These are phyloP conservation scores for Aurantiochytrium sp. DNA, from an alignment of 108 stramenopile genomes.

Conservation along the genomic window DNA sequence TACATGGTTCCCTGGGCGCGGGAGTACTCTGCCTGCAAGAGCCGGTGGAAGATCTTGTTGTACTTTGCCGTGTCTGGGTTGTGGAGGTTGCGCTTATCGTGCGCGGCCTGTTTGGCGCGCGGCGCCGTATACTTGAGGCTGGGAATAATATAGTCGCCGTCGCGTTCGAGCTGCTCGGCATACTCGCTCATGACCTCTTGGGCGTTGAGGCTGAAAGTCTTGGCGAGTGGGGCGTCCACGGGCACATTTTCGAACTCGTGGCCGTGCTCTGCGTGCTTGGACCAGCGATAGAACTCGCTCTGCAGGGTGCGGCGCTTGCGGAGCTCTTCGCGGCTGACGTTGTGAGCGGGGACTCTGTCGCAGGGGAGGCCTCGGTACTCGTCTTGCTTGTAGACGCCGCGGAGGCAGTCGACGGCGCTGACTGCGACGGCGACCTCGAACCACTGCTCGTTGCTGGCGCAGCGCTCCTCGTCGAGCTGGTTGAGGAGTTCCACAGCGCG, in stretches of 20 bases:
- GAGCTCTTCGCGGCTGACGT: neutral
- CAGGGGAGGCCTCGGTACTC: neutral
- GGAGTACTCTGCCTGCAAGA: neutral
- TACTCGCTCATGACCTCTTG: slow-evolving; percentile 13
- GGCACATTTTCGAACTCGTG: slow-evolving; percentile 13
- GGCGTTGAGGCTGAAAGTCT: neutral
- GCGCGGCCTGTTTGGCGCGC: neutral
- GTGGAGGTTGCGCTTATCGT: slow-evolving; percentile 2
- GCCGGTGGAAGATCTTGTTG: neutral
- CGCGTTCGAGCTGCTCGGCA: neutral
- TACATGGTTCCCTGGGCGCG: neutral
- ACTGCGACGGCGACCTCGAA: neutral
- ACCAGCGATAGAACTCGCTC: neutral
- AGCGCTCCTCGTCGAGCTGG: neutral
- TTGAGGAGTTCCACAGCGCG: neutral
- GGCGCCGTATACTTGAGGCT: slow-evolving; percentile 8
- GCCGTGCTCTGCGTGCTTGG: neutral
- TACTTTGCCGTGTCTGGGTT: neutral
- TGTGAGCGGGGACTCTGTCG: neutral
- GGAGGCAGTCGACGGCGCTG: neutral
- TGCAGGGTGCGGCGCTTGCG: neutral
- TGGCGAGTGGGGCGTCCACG: neutral
- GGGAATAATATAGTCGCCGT: neutral
- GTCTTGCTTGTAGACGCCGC: neutral
- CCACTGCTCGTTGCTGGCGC: neutral